These are phyloP conservation scores for Phylloporus arenicola DNA, from an alignment of 768 basidiomycete genomes.

Conservation along the genomic window DNA sequence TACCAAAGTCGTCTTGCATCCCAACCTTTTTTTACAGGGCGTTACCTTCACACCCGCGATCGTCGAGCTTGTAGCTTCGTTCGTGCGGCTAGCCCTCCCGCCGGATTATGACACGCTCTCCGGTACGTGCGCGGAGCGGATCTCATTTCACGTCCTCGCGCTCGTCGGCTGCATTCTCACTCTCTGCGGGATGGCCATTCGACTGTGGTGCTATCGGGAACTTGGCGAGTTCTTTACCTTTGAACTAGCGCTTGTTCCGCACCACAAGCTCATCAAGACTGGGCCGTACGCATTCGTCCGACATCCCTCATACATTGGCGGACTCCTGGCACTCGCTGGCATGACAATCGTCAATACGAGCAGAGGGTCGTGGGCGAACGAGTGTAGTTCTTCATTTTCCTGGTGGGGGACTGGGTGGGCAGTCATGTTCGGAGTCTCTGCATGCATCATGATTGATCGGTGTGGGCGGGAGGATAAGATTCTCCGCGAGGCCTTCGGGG, in stretches of 20 bases:
- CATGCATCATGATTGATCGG: background rate
- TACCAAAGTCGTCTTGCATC: background rate
- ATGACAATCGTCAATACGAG: constrained; percentile 6
- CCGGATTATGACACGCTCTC: background rate
- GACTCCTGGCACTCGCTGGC: constrained; percentile 1
- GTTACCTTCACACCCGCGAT: background rate
- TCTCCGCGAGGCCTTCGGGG: constrained; percentile 3
- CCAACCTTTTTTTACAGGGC: background rate
- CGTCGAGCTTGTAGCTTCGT: background rate
- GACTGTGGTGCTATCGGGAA: constrained; percentile 32
- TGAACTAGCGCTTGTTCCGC: constrained; percentile 22
- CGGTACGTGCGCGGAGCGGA: constrained; percentile 3
- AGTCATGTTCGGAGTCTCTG: background rate
- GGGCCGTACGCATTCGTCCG: constrained; percentile 12
- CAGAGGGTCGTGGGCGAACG: constrained; percentile 12
- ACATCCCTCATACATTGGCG: constrained; percentile 13
- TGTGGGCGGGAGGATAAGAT: constrained; percentile 8
- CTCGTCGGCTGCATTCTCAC: constrained; percentile 8
- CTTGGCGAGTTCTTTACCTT: constrained; percentile 39
- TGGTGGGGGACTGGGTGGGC: constrained; percentile 11
- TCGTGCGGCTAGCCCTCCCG: background rate
- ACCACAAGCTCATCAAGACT: constrained; percentile 10
- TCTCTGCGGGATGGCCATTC: constrained; percentile 26
- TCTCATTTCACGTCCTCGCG: constrained; percentile 2
- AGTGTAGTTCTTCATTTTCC: constrained; percentile 2